Evolutionary conservation across 257 asterid species (phyloP).

Genomic region (Galeopsis tetrahit): DNA sequence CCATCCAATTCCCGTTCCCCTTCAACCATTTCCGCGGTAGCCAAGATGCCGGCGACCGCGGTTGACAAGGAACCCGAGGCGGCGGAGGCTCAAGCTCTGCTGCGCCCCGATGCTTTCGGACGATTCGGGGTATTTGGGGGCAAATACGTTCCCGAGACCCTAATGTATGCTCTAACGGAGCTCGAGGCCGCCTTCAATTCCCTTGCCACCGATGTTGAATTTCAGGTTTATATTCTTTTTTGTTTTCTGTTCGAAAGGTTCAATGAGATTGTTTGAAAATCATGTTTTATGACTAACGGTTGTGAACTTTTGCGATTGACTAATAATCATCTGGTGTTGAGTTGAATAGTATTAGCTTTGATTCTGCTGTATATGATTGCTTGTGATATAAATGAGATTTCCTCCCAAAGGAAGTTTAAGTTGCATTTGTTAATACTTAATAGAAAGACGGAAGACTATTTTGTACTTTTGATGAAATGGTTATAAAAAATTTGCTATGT

Average conservation of each 20-base stretch:
- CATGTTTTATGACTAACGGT: neutral
- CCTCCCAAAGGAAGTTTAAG: neutral
- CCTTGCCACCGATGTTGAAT: constrained; percentile 60
- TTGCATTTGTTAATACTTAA: neutral
- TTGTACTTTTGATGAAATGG: neutral
- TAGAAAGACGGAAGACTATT: neutral
- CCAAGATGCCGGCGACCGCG: constrained; percentile 48
- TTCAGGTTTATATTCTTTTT: constrained; percentile 59
- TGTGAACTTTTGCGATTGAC: neutral
- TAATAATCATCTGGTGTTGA: neutral
- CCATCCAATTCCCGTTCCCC: constrained; percentile 32
- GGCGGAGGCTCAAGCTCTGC: constrained; percentile 35
- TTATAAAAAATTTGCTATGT: neutral
- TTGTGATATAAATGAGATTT: neutral
- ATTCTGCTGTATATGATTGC: neutral
- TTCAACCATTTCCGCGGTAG: constrained; percentile 40
- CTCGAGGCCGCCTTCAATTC: constrained; percentile 78
- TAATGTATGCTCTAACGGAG: constrained; percentile 88
- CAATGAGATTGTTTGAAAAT: constrained; percentile 1
- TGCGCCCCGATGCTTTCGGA: constrained; percentile 88
- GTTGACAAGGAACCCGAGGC: constrained; percentile 41
- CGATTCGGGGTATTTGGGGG: constrained; percentile 90
- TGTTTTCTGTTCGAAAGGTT: neutral
- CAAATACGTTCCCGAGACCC: constrained; percentile 86
- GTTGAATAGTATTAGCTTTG: neutral